Evolutionary conservation across 2,329 filamentous ascomycete species (phyloP), one percentile per base, ranked within the genome.

Genomic region (Stachybotrys chartarum): DNA sequence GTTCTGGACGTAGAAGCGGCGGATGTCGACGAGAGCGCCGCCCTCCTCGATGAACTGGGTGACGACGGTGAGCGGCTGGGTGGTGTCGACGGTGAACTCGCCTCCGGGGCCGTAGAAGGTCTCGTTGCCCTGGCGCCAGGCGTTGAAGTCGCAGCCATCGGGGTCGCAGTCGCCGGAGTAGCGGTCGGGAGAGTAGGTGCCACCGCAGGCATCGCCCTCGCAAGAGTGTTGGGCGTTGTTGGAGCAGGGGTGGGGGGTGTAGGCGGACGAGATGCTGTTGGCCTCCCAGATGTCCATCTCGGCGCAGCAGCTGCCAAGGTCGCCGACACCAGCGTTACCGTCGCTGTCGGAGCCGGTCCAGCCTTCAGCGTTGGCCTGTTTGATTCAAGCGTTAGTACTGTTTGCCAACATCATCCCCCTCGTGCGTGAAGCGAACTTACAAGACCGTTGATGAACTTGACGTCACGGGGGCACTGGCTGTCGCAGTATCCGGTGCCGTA

Each of bases 81-180:
- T 78, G 54, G 83, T 85, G 66, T 87, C 80, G 61, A 88, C 72
- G 52, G 73, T 84, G 66, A 75, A 75, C 59, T 76, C 76, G 0
- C 77, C 70, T 52, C 71, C 71, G n/a, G 60, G 63, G 53, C 85
- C 86, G 73, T 82, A 88, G 76, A 86, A 88, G 68, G 71, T 72
- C 57, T 74, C 74, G 71, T 84, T 78, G 58, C 85, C 86, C 76
- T 82, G 76, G 66, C 85, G 84, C 80, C 81, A 88, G 45, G 78
- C 67, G 78, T 87, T 87, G 78, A 85, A 87, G 68, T 87, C 85
- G 64, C 86, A 88, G 46, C 85, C 85, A 64, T 87, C 84, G 58
- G 83, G 82, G 67, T 88, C 86, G 68, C 86, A 88, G 56, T 79
- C 71, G 54, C 85, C 84, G 30, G 64, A 72, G 66, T 87, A 87